Base-by-base conservation (phyloP, 371 early-diverging fungal species). In the Nosema bombycis region DNA sequence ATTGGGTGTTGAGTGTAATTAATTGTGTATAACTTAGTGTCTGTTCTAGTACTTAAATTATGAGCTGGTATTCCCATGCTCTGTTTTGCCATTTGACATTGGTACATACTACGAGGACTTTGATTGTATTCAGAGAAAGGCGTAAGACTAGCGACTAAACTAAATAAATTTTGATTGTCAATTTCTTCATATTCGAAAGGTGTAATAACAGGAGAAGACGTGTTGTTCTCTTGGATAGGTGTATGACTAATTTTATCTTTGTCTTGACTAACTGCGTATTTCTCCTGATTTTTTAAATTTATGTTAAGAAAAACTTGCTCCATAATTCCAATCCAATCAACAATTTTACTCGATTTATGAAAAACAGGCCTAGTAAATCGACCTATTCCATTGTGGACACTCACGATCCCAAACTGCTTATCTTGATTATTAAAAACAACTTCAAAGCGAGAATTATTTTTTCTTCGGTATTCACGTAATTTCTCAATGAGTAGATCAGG, bases 51-150 rank as follows among this genome's bases (percentile, higher is more conserved):
- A 67, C 89, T 89, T 75, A 92, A 84, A 24, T 91, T 91, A 72
- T 92, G 90, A n/a, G 91, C 89, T 26, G 96, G 93, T 3, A 94
- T 93, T 79, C 97, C 97, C 96, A 98, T 98, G 30, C 96, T 90
- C 86, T 98, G 99, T 85, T 98, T 98, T 83, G 95, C 96, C 98
- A 98, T 97, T 86, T 92, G 92, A 88, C 95, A 95, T 87, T 96
- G 96, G 86, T 96, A 96, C 96, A 97, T 97, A 88, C 96, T 96
- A 88, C 99, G 91, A 30, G 98, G 97, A 80, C 91, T 91, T 87
- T 95, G 98, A 87, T 97, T 98, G 75, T 92, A 92, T 84, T 98
- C 96, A 23, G 95, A 95, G 87, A 96, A 96, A 28, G 99, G 97
- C n/a, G 96, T 99, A 87, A 94, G 84, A 85, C 93, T 94, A 77